phyloP scores from a whole-genome alignment of 805 yeast species.

The Hanseniaspora clermontiae region DNA sequence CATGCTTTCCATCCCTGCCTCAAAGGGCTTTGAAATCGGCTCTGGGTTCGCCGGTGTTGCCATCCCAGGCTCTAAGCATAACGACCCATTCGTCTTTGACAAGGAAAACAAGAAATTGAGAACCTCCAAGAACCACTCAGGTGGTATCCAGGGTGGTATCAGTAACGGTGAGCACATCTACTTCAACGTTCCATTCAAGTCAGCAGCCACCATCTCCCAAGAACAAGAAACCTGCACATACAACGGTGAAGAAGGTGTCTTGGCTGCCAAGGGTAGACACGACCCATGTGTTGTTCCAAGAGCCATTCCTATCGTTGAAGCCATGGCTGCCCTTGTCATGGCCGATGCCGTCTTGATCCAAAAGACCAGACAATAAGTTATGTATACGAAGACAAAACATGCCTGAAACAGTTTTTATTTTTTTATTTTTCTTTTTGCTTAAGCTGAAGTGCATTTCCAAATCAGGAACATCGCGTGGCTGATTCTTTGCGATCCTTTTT shows the following conservation, averaged over 20 bases:
- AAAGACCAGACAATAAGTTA: constrained; percentile 55
- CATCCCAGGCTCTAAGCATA: constrained; percentile 87
- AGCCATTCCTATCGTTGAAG: constrained; percentile 96
- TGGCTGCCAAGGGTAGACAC: constrained; percentile 95
- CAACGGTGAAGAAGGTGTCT: constrained; percentile 74
- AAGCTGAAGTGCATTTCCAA: not conserved
- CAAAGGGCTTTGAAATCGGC: constrained; percentile 96
- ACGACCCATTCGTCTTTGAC: constrained; percentile 67
- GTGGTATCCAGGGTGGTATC: constrained; percentile 98
- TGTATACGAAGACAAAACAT: not conserved
- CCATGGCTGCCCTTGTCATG: constrained; percentile 91
- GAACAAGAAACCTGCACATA: constrained; percentile 81
- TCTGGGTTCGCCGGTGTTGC: constrained; percentile 86
- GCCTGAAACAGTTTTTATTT: not conserved
- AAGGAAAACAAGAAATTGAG: constrained; percentile 51
- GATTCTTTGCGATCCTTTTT: not conserved
- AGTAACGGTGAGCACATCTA: constrained; percentile 90
- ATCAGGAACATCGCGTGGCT: not conserved
- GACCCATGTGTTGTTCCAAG: constrained; percentile 98
- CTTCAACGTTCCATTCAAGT: constrained; percentile 91
- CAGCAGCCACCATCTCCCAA: constrained; percentile 94
- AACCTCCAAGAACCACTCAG: constrained; percentile 83
- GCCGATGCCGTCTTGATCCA: constrained; percentile 80
- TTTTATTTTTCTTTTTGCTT: not conserved
- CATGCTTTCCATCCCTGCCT: constrained; percentile 94